Percentiles rank a stretch among this genome's conserved stretches.
These are phyloP conservation scores for Entelexis paramagnoliae DNA, from an alignment of 1,139 yeast genomes.

Conservation along the genomic window DNA sequence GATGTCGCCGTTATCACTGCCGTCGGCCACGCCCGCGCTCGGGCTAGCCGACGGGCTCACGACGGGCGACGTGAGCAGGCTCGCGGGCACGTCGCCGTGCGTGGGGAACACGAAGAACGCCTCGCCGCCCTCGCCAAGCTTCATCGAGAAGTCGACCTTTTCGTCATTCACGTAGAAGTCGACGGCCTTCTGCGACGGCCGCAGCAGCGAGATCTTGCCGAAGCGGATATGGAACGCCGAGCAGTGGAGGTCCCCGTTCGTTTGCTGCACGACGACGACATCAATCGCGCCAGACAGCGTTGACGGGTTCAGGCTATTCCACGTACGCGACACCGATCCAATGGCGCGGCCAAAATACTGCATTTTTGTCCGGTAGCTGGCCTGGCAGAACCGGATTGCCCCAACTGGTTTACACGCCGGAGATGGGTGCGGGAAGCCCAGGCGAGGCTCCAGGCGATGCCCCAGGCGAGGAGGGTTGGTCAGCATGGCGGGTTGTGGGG, in stretches of 20 bases:
- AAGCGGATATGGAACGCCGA: conserved; percentile 96
- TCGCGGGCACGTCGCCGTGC: conserved; percentile 52
- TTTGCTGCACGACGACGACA: conserved; percentile 91
- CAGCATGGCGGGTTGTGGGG: conserved; percentile 5
- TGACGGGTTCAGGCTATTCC: conserved; percentile 95
- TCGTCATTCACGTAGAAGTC: conserved; percentile 77
- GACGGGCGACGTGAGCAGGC: conserved; percentile 84
- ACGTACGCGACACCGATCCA: conserved; percentile 87
- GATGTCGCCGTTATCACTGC: not conserved
- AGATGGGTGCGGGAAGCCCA: not conserved
- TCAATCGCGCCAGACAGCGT: conserved; percentile 96
- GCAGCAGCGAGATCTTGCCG: conserved; percentile 81
- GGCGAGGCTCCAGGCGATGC: not conserved
- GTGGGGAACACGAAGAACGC: conserved; percentile 96
- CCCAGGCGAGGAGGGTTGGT: conserved; percentile 3
- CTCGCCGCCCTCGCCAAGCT: conserved; percentile 94
- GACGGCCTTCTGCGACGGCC: conserved; percentile 95
- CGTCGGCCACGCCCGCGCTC: conserved; percentile 1
- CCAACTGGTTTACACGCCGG: not conserved
- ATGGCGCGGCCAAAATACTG: conserved; percentile 95
- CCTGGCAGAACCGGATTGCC: not conserved
- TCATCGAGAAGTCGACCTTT: conserved; percentile 82
- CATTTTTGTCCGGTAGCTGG: conserved; percentile 37
- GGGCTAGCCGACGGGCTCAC: conserved; percentile 49
- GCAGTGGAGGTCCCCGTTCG: conserved; percentile 63